Conservation (phyloP, 176 grass and related monocot genomes). For the Typha latifolia region DNA sequence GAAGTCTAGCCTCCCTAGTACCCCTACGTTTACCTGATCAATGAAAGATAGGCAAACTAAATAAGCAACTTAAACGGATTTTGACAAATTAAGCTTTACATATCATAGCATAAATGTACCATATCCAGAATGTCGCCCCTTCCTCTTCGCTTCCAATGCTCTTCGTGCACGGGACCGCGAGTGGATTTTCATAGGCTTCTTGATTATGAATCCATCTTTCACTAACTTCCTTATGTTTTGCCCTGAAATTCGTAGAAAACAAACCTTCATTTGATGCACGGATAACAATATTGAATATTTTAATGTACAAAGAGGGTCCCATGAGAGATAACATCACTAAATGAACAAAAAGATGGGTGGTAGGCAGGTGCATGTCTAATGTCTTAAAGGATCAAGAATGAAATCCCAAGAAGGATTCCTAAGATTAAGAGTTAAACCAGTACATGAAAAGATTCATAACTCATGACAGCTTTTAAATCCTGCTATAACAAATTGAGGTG, state of each 20-base stretch:
- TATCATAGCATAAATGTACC: constrained; percentile 16
- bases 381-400: no score
- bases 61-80: not conserved
- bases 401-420: no score
- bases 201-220: constrained; percentile 61
- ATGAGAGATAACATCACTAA: no score
- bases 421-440: no score
- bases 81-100: not conserved
- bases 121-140: constrained; percentile 64
- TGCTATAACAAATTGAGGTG: no score
- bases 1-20: constrained; percentile 68
- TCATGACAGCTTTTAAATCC: no score
- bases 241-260: constrained; percentile 23
- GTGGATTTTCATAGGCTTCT: constrained; percentile 67
- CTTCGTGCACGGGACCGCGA: constrained; percentile 50
- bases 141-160: constrained; percentile 52
- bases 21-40: constrained; percentile 54
- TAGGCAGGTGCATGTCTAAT: no score
- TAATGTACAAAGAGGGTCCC: not conserved
- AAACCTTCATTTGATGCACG: not conserved
- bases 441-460: no score
- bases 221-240: constrained; percentile 65
- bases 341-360: no score
- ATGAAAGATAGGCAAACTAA: not conserved
- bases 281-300: not conserved